A percentile compares a stretch with the other conserved stretches of the same genome.
phyloP scores from a whole-genome alignment of 2,329 filamentous ascomycete species.

The Celoporthe dispersa region DNA sequence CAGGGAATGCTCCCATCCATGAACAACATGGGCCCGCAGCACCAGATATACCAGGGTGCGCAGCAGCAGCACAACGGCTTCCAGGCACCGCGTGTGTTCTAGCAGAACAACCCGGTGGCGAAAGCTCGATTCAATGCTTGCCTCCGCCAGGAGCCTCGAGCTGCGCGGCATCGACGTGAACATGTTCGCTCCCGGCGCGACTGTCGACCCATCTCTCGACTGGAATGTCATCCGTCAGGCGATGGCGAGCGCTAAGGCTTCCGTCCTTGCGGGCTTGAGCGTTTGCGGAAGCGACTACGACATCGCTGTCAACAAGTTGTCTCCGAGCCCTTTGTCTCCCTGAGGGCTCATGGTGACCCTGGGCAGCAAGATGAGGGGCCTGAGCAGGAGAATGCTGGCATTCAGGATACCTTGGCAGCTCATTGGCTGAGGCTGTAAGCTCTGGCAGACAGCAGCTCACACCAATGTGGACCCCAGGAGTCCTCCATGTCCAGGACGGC shows the following conservation, averaged over 20 bases:
- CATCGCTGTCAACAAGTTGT: background rate
- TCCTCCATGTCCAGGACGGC: background rate
- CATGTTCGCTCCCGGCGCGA: background rate
- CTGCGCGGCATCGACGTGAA: background rate
- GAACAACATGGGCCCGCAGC: conserved; percentile 23
- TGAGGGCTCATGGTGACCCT: background rate
- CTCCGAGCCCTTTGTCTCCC: background rate
- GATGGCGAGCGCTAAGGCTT: background rate
- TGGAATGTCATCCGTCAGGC: background rate
- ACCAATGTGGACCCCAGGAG: background rate
- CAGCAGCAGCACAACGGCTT: conserved; percentile 17
- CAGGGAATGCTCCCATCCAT: conserved; percentile 25
- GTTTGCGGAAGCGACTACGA: background rate
- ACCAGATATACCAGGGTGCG: conserved; percentile 12
- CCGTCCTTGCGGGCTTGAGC: background rate
- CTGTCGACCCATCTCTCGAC: background rate
- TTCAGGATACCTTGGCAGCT: background rate
- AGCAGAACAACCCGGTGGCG: background rate
- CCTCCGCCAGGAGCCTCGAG: background rate
- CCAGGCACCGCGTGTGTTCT: conserved; percentile 14
- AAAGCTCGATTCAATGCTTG: background rate
- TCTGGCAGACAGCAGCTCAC: background rate
- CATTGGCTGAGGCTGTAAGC: background rate
- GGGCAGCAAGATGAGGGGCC: background rate
- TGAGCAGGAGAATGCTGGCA: background rate